Evolutionary conservation across 352 stramenopile genomes (phyloP), one percentile per base, ranked within the genome.

Genomic region (Phytophthora syringae): DNA sequence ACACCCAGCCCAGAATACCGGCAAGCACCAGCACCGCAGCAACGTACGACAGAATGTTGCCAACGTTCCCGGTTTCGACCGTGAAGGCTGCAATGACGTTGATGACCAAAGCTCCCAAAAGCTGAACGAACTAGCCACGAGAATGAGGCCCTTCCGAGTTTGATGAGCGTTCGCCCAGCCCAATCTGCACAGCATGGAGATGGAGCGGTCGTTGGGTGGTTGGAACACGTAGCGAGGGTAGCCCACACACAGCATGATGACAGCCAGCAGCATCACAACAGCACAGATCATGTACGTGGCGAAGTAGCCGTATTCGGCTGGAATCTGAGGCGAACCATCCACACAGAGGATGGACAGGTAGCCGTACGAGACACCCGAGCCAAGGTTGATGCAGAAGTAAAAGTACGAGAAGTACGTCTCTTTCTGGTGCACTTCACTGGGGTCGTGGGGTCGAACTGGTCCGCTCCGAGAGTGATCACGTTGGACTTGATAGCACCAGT

Each of bases 381-480:
- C 92, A 44, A 97, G 70, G 66, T 98, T 97, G 62, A 98, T 94
- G 40, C 91, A 81, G 60, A 90, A 92, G 78, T 98, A 97, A 73
- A 98, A 98, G 60, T 93, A 97, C 62, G 76, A 90, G 73, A 98
- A 98, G 51, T 96, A 98, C 24, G 83, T 81, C 28, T 91, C 74
- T 52, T 93, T 93, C 70, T 94, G 86, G 20, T 67, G 79, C 9
- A 84, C 70, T 60, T 96, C 85, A 45, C 90, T 91, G 15, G 86
- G 81, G 60, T 94, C 86, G 40, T 92, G 27, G 86, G 84, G 67
- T 96, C 85, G 63, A 96, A 96, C 65, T 96, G 88, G 62, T 96
- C 88, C 10, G 88, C 88, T 25, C 88, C 88, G 18, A 96, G 92
- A 2, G 82, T 94, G 54, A 94, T 91, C 49, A 96, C 82, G 49